phyloP scores from a whole-genome alignment of 495 filamentous ascomycete species.

The Copromyces sp. region DNA sequence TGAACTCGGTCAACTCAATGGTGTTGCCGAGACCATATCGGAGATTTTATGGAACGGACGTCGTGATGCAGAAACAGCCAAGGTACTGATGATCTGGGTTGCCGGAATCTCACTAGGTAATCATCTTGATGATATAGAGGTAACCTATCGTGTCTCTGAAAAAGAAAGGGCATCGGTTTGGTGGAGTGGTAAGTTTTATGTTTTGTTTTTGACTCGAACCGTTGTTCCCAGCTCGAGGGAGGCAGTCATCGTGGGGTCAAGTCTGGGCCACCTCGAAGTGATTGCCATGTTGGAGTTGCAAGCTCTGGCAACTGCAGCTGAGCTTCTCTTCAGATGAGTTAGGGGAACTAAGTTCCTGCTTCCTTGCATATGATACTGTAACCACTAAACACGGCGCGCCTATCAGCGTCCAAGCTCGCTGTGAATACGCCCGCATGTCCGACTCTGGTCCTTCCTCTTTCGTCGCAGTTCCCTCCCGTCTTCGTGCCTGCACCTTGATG shows the following conservation, averaged over 20 bases:
- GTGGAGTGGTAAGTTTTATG: background rate
- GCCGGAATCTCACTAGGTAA: background rate
- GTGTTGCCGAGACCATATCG: background rate
- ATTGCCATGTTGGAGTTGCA: background rate
- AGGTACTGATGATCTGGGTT: background rate
- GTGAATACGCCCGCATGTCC: background rate
- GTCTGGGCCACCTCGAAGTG: background rate
- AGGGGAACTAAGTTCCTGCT: background rate
- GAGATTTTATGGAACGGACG: background rate
- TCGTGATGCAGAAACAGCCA: background rate
- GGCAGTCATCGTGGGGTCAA: background rate
- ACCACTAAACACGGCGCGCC: background rate
- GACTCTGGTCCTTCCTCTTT: background rate
- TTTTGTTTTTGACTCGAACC: background rate
- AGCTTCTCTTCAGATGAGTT: background rate
- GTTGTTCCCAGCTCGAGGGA: background rate
- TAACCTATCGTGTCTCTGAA: background rate
- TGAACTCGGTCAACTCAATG: background rate
- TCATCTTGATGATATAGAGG: background rate
- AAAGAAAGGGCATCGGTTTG: background rate
- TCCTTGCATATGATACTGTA: background rate
- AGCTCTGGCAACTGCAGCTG: background rate
- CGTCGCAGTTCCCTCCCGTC: background rate
- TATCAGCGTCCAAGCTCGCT: background rate
- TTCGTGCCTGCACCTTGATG: background rate